phyloP scores from a whole-genome alignment of 306 rosid species.

The Echinosophora koreensis region DNA sequence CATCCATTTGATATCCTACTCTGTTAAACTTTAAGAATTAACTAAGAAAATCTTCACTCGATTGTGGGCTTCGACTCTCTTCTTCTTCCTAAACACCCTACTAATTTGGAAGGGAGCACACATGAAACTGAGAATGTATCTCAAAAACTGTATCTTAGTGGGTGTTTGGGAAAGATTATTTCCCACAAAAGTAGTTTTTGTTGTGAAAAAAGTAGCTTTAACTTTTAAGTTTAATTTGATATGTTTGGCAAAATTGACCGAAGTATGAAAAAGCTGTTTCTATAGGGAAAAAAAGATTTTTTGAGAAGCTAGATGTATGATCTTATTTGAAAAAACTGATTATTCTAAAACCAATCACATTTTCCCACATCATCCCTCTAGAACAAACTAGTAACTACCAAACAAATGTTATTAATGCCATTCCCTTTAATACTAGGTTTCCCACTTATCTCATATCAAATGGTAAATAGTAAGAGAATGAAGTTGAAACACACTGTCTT shows the following conservation, averaged over 20 bases:
- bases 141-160: neutral
- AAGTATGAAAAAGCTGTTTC: no score
- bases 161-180: no score
- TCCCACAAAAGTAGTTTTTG: no score
- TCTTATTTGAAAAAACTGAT: no score
- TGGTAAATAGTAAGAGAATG: conserved; percentile 13
- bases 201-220: no score
- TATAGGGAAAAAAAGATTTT: no score
- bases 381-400: no score
- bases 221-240: no score
- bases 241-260: no score
- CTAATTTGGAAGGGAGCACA: neutral
- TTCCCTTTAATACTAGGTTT: neutral
- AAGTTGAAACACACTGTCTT: neutral
- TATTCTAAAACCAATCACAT: no score
- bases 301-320: no score
- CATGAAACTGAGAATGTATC: neutral
- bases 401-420: neutral
- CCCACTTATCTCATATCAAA: conserved; percentile 26
- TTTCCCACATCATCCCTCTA: no score
- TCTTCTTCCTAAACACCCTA: neutral
- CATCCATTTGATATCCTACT: conserved; percentile 1
- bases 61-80: neutral
- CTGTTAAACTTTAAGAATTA: neutral
- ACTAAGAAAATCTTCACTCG: neutral